These are phyloP conservation scores for Claviceps sp. DNA, from an alignment of 2,329 filamentous ascomycete genomes.

Conservation along the genomic window DNA sequence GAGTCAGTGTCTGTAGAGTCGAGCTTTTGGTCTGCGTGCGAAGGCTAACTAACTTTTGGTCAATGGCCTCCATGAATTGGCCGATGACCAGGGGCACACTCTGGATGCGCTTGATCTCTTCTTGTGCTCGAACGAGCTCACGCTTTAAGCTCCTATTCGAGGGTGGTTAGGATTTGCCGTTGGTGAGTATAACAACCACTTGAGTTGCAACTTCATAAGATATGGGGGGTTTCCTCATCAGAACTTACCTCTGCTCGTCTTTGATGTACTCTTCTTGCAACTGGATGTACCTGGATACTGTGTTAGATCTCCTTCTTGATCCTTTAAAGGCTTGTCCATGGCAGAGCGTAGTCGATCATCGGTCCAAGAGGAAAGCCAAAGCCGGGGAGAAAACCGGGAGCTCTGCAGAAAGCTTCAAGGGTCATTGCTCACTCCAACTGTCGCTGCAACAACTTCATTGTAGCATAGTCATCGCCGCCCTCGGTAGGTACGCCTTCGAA, in stretches of 20 bases:
- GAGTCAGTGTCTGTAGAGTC: neutral
- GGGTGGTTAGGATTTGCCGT: neutral
- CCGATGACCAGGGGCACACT: conserved; percentile 96
- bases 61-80: conserved; percentile 99
- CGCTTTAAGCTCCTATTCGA: conserved; percentile 72
- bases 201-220: neutral
- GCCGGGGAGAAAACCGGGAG: neutral
- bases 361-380: neutral
- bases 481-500: conserved; percentile 74
- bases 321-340: neutral
- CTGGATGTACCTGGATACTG: conserved; percentile 62
- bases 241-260: conserved; percentile 77
- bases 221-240: neutral
- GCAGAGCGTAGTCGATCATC: neutral
- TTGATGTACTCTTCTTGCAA: conserved; percentile 99
- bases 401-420: neutral
- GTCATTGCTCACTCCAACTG: conserved; percentile 65
- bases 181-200: neutral
- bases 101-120: conserved; percentile 99
- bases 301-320: conserved; percentile 12
- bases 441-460: conserved; percentile 89
- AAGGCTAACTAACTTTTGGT: conserved; percentile 79
- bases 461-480: conserved; percentile 83
- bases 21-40: neutral
- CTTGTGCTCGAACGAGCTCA: conserved; percentile 90